Evolutionary conservation across 2,329 filamentous ascomycete species (phyloP).

Genomic region (Colletotrichum plurivorum): DNA sequence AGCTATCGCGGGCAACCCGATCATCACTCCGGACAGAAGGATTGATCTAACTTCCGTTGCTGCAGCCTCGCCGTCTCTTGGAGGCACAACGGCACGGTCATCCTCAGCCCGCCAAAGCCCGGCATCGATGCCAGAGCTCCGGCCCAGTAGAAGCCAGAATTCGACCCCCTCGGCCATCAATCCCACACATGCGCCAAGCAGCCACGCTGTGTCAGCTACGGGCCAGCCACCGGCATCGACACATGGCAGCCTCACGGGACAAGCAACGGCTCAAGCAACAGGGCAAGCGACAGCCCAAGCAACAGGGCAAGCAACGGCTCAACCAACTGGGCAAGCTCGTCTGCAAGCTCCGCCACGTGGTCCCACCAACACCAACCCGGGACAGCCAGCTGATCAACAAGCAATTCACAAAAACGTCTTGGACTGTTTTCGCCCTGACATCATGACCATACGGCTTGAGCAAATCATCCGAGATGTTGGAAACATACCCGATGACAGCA

Average conservation of each 20-base stretch:
- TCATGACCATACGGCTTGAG: slow-evolving; percentile 17
- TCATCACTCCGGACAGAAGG: neutral
- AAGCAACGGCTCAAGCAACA: neutral
- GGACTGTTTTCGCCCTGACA: slow-evolving; percentile 4
- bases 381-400: neutral
- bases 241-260: neutral
- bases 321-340: neutral
- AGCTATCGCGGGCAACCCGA: neutral
- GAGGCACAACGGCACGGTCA: neutral
- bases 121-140: neutral
- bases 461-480: slow-evolving; percentile 3
- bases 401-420: neutral
- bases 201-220: neutral
- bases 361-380: neutral
- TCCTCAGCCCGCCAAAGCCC: neutral
- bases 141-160: neutral
- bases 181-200: neutral
- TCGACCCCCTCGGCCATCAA: neutral
- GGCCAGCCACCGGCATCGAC: neutral
- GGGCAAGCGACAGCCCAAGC: neutral
- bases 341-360: too few relatives aligned
- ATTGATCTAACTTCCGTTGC: neutral
- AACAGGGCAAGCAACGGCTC: neutral
- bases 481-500: slow-evolving; percentile 21
- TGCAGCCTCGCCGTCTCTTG: slow-evolving; percentile 3